phyloP scores from a whole-genome alignment of 306 rosid species.

The Citrullus amarus region DNA sequence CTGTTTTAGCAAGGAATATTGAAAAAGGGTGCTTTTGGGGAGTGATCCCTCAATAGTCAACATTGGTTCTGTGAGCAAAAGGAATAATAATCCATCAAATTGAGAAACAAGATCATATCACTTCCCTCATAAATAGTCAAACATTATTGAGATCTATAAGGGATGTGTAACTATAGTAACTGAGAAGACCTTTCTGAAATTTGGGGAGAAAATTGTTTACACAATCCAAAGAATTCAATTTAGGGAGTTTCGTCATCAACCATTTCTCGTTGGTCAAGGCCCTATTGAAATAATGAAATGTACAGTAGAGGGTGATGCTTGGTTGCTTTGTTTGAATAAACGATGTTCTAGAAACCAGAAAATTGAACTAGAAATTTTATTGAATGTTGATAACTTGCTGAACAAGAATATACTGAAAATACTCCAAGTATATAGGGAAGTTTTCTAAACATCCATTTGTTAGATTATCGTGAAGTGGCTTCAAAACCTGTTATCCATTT shows the following conservation, averaged over 20 bases:
- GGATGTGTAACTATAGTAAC: background rate
- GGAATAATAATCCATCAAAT: background rate
- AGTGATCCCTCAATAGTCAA: background rate
- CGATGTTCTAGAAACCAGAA: background rate
- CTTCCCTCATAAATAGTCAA: background rate
- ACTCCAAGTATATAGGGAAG: background rate
- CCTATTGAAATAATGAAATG: background rate
- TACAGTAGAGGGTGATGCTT: background rate
- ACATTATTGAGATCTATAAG: background rate
- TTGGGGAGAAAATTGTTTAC: background rate
- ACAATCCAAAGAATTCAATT: background rate
- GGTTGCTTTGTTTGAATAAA: background rate
- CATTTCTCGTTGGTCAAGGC: background rate
- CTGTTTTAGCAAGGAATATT: background rate
- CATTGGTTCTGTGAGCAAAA: background rate
- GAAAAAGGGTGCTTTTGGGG: background rate
- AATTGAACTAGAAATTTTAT: background rate
- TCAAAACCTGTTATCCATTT: background rate
- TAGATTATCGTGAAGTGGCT: background rate
- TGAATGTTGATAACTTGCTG: background rate
- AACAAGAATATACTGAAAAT: background rate
- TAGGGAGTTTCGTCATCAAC: background rate
- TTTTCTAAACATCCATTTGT: background rate
- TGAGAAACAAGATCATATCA: background rate
- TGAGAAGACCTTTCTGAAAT: background rate